A percentile compares a stretch with the other conserved stretches of the same genome.
phyloP scores from a whole-genome alignment of 1,139 yeast species.

The Lodderomyces elongisporus region DNA sequence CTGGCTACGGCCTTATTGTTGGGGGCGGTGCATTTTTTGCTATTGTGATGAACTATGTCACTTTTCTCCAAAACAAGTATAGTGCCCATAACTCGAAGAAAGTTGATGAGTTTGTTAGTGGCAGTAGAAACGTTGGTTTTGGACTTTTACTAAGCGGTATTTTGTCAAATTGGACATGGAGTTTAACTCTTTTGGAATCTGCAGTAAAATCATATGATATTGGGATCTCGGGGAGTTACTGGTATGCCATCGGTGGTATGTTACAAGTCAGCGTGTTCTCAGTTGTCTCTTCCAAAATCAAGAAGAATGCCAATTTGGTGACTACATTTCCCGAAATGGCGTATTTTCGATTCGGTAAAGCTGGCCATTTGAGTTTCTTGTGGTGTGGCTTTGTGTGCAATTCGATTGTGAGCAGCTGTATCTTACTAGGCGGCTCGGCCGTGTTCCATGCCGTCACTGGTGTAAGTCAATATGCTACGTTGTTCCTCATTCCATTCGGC shows the following conservation, averaged over 20 bases:
- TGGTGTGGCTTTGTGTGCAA: constrained; percentile 36
- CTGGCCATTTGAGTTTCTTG: constrained; percentile 32
- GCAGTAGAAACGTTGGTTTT: constrained; percentile 29
- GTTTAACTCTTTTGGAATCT: constrained; percentile 24
- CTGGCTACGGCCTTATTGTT: constrained; percentile 31
- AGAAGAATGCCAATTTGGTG: constrained; percentile 33
- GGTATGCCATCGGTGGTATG: constrained; percentile 32
- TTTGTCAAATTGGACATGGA: constrained; percentile 36
- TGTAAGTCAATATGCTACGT: constrained; percentile 31
- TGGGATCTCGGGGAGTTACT: constrained; percentile 26
- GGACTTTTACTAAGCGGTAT: constrained; percentile 31
- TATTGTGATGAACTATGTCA: constrained; percentile 24
- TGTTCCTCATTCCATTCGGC: constrained; percentile 31
- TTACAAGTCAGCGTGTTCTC: constrained; percentile 34
- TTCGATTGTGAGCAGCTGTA: constrained; percentile 32
- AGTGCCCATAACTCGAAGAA: constrained; percentile 21
- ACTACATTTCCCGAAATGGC: constrained; percentile 40
- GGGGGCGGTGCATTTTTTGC: constrained; percentile 35
- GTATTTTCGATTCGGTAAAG: constrained; percentile 30
- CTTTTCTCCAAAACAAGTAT: constrained; percentile 26
- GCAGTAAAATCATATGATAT: constrained; percentile 10
- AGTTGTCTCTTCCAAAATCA: constrained; percentile 32
- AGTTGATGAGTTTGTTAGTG: constrained; percentile 34
- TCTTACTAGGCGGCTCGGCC: constrained; percentile 35
- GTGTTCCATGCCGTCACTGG: constrained; percentile 34